Conservation (phyloP, 345 rosid species). For the Cardiospermum halicacabum region DNA sequence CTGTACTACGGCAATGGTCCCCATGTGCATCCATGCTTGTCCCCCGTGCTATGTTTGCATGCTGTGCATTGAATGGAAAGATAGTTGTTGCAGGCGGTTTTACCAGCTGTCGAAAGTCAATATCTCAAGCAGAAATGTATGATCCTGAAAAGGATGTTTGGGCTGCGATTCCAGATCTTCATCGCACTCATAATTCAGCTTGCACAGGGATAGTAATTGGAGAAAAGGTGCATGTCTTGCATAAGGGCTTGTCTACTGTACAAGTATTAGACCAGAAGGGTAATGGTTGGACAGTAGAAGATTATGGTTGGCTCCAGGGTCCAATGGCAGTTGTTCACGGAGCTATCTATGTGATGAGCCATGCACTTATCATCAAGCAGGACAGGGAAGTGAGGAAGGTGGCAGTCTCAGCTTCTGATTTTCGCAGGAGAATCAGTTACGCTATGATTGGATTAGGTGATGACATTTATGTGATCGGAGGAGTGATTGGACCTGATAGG, state of each 20-base stretch:
- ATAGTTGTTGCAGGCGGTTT: constrained; percentile 92
- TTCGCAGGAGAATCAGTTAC: constrained; percentile 76
- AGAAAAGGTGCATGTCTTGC: constrained; percentile 76
- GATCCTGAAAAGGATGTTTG: constrained; percentile 79
- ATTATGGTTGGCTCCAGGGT: constrained; percentile 82
- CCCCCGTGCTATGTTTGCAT: constrained; percentile 96
- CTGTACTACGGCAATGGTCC: constrained; percentile 64
- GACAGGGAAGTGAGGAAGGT: constrained; percentile 50
- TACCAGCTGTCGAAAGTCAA: constrained; percentile 81
- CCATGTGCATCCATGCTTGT: constrained; percentile 73
- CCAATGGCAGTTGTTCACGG: constrained; percentile 79
- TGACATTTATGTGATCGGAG: constrained; percentile 78
- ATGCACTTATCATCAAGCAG: constrained; percentile 57
- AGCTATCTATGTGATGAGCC: constrained; percentile 64
- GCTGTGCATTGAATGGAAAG: constrained; percentile 77
- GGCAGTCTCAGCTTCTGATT: constrained; percentile 71
- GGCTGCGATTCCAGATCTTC: constrained; percentile 80
- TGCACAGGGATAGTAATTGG: constrained; percentile 73
- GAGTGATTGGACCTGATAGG: constrained; percentile 86
- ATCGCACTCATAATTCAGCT: constrained; percentile 80
- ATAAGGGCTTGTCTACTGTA: constrained; percentile 82
- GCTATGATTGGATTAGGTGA: constrained; percentile 71
- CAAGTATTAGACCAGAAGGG: constrained; percentile 65
- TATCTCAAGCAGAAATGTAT: constrained; percentile 89
- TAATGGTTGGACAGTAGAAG: constrained; percentile 73